A percentile compares a stretch with the other conserved stretches of the same genome.
These are phyloP conservation scores for Fusarium haematococcum DNA, from an alignment of 2,329 filamentous ascomycete genomes.

Conservation along the genomic window DNA sequence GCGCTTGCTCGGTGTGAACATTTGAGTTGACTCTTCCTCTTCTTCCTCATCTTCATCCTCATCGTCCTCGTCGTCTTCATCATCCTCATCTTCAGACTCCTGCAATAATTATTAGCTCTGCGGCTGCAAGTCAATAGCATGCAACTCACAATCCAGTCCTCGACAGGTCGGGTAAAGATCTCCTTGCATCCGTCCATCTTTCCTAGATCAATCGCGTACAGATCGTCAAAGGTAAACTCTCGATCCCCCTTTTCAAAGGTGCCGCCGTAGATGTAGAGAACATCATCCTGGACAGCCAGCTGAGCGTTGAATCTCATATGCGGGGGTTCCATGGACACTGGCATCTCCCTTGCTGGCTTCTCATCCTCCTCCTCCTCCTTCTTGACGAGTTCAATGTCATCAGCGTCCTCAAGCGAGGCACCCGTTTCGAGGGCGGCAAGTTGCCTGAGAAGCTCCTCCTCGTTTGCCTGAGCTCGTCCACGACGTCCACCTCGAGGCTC, in stretches of 20 bases:
- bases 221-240: slow-evolving; percentile 95
- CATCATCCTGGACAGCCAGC: slow-evolving; percentile 90
- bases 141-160: slow-evolving; percentile 80
- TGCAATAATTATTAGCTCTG: slow-evolving; percentile 49
- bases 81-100: slow-evolving; percentile 70
- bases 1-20: slow-evolving; percentile 65
- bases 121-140: background rate
- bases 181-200: slow-evolving; percentile 95
- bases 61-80: slow-evolving; percentile 71
- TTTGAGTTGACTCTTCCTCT: slow-evolving; percentile 59
- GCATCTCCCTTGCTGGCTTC: slow-evolving; percentile 70
- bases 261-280: slow-evolving; percentile 93
- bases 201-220: slow-evolving; percentile 93
- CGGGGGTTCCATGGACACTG: slow-evolving; percentile 83
- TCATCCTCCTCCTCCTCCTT: slow-evolving; percentile 66
- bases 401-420: slow-evolving; percentile 67
- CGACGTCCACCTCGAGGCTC: slow-evolving; percentile 69
- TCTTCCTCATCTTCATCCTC: slow-evolving; percentile 68
- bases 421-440: slow-evolving; percentile 87
- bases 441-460: slow-evolving; percentile 89
- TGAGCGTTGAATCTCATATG: slow-evolving; percentile 93
- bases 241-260: slow-evolving; percentile 95
- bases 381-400: slow-evolving; percentile 62
- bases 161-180: slow-evolving; percentile 84
- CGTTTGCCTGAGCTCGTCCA: slow-evolving; percentile 87